phyloP scores from a whole-genome alignment of 1,284 basidiomycete species.

The Boletus semigastroideus region DNA sequence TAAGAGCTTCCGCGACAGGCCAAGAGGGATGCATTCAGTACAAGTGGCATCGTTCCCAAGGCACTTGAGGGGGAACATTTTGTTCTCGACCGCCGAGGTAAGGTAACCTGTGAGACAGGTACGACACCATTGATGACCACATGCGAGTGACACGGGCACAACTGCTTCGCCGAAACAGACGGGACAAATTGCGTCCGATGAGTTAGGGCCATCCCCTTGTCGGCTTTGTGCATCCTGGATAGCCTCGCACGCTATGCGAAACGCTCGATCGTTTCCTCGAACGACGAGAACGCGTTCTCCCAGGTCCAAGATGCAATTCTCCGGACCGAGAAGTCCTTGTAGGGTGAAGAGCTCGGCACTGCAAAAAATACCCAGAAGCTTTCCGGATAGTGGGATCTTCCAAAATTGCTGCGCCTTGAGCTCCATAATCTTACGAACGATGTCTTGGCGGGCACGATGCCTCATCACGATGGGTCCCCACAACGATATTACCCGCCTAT shows the following conservation, averaged over 20 bases:
- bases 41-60: conserved; percentile 62
- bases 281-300: conserved; percentile 33
- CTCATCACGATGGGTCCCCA: conserved; percentile 48
- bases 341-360: conserved; percentile 41
- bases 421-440: conserved; percentile 45
- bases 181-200: conserved; percentile 26
- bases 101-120: conserved; percentile 59
- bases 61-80: conserved; percentile 66
- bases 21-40: conserved; percentile 49
- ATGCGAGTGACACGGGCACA: conserved; percentile 51
- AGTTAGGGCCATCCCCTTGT: conserved; percentile 22
- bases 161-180: conserved; percentile 48
- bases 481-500: conserved; percentile 47
- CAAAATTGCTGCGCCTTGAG: conserved; percentile 42
- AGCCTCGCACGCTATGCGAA: conserved; percentile 38
- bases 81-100: conserved; percentile 51
- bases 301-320: conserved; percentile 39
- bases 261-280: conserved; percentile 35
- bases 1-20: conserved; percentile 49
- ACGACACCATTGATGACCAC: conserved; percentile 67
- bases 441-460: conserved; percentile 37
- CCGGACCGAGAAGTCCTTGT: conserved; percentile 39
- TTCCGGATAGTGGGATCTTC: conserved; percentile 45
- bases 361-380: conserved; percentile 45
- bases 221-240: conserved; percentile 37